These are phyloP conservation scores for Pouteria campechiana DNA, from an alignment of 179 eudicot genomes.

Conservation along the genomic window DNA sequence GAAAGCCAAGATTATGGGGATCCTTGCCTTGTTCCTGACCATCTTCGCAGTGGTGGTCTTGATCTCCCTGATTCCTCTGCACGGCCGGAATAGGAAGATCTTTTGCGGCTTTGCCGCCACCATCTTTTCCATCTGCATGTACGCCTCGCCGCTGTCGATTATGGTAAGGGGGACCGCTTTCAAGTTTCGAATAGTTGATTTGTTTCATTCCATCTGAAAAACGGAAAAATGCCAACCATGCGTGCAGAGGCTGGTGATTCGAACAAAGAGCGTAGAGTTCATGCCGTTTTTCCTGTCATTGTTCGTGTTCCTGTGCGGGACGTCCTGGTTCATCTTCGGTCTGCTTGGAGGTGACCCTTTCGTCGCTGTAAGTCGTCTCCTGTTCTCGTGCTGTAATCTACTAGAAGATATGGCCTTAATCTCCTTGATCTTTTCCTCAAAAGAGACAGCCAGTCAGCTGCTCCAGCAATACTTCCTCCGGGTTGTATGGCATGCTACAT, in stretches of 20 bases:
- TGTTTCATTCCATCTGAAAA: neutral
- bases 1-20: slow-evolving; percentile 51
- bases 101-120: slow-evolving; percentile 81
- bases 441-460: no score
- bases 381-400: no score
- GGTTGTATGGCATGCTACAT: no score
- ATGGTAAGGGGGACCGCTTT: slow-evolving; percentile 33
- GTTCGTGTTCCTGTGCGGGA: slow-evolving; percentile 79
- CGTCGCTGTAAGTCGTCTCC: slow-evolving; percentile 65
- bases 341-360: slow-evolving; percentile 72
- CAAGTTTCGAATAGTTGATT: neutral
- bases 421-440: no score
- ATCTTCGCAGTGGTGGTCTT: slow-evolving; percentile 43
- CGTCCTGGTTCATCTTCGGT: slow-evolving; percentile 84
- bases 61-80: slow-evolving; percentile 64
- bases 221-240: neutral
- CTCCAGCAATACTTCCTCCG: neutral
- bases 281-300: slow-evolving; percentile 89
- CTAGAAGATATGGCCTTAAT: no score
- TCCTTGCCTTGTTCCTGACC: slow-evolving; percentile 32
- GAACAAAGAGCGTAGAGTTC: slow-evolving; percentile 80
- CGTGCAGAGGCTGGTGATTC: slow-evolving; percentile 72
- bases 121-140: slow-evolving; percentile 84
- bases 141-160: slow-evolving; percentile 83
- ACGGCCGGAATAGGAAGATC: slow-evolving; percentile 48